These are phyloP conservation scores for Helichrysum umbraculigerum DNA, from an alignment of 129 eudicot genomes.

Conservation along the genomic window DNA sequence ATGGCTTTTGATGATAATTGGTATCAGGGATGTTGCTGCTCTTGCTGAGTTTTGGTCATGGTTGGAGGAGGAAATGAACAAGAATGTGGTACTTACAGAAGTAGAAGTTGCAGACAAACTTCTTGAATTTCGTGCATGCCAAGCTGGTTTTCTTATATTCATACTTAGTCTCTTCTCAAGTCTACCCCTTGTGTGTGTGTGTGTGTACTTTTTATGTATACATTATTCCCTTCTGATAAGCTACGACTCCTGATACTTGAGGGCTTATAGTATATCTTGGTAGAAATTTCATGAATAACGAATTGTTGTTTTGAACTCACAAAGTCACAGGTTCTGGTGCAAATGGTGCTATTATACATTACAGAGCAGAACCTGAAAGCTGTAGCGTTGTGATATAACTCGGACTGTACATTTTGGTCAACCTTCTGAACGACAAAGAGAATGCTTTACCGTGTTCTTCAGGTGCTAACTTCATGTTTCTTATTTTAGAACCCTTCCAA, in stretches of 20 bases:
- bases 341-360: too few species aligned
- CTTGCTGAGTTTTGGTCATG: too few species aligned
- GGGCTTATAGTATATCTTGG: neutral
- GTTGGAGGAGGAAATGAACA: too few species aligned
- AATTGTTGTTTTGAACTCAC: constrained; percentile 19
- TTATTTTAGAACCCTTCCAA: neutral
- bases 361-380: too few species aligned
- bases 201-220: constrained; percentile 7
- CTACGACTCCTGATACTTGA: neutral
- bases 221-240: neutral
- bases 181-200: neutral
- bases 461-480: constrained; percentile 46
- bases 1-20: too few species aligned
- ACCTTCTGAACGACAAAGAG: constrained; percentile 85
- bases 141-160: constrained; percentile 55
- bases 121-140: constrained; percentile 82
- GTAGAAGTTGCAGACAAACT: constrained; percentile 91
- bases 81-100: too few species aligned
- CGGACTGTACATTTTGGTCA: constrained; percentile 92
- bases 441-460: constrained; percentile 89
- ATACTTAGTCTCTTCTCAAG: neutral
- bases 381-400: too few species aligned
- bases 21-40: too few species aligned
- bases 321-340: too few species aligned
- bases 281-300: constrained; percentile 7